phyloP scores from a whole-genome alignment of 768 basidiomycete genomes.

The Calocybe gangraenosa region DNA sequence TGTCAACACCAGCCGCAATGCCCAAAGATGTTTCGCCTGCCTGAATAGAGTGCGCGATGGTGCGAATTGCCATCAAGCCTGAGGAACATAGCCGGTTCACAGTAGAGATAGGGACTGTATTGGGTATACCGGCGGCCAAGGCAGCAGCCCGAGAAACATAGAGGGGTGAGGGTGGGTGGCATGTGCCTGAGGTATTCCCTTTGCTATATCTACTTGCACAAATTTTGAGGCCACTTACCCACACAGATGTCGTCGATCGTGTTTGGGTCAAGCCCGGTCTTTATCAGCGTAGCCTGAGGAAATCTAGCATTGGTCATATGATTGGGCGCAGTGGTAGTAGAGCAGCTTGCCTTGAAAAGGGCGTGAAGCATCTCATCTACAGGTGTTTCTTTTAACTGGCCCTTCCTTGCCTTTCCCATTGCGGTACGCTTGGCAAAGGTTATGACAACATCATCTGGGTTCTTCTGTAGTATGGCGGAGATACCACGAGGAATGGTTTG shows the following conservation, averaged over 20 bases:
- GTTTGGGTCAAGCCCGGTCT: slow-evolving; percentile 62
- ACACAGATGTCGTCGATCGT: slow-evolving; percentile 84
- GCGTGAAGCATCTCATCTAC: slow-evolving; percentile 85
- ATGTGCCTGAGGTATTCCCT: slow-evolving; percentile 50
- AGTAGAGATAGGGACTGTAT: slow-evolving; percentile 67
- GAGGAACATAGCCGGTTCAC: slow-evolving; percentile 83
- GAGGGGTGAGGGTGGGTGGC: slow-evolving; percentile 75
- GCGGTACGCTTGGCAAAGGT: slow-evolving; percentile 79
- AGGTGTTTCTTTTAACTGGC: slow-evolving; percentile 69
- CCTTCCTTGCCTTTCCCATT: slow-evolving; percentile 72
- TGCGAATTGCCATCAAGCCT: slow-evolving; percentile 80
- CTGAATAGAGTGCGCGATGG: slow-evolving; percentile 71
- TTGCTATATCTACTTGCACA: neutral
- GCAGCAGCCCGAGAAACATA: slow-evolving; percentile 74
- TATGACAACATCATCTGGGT: slow-evolving; percentile 75
- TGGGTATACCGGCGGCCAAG: slow-evolving; percentile 78
- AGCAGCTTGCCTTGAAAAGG: slow-evolving; percentile 65
- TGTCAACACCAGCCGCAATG: slow-evolving; percentile 79
- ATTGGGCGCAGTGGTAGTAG: neutral
- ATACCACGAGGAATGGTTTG: slow-evolving; percentile 40
- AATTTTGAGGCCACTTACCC: slow-evolving; percentile 40
- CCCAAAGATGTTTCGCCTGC: slow-evolving; percentile 80
- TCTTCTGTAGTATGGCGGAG: slow-evolving; percentile 51
- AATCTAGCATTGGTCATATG: slow-evolving; percentile 1
- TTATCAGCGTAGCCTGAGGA: slow-evolving; percentile 58